A percentile compares a stretch with the other conserved stretches of the same genome.
Evolutionary conservation across 495 filamentous ascomycete species (phyloP).

Genomic region (Lasiosphaeria miniovina): DNA sequence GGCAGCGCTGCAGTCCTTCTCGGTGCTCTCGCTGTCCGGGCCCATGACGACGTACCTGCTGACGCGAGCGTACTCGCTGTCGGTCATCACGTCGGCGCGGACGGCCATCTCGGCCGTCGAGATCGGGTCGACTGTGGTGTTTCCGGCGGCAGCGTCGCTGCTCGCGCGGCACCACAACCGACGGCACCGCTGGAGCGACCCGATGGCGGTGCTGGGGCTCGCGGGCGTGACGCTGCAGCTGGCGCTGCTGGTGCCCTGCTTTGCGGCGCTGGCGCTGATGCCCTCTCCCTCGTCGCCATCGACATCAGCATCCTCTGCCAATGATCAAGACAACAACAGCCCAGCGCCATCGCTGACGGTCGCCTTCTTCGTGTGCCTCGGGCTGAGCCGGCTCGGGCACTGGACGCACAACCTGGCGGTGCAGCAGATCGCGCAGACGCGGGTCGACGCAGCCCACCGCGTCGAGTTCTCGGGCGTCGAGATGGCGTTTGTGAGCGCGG

Average conservation of each 20-base stretch:
- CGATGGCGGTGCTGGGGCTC: slow-evolving; percentile 11
- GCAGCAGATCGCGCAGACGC: slow-evolving; percentile 37
- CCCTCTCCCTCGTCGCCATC: neutral
- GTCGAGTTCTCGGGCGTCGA: slow-evolving; percentile 39
- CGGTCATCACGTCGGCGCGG: slow-evolving; percentile 12
- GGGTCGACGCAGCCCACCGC: slow-evolving; percentile 21
- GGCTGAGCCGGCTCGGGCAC: slow-evolving; percentile 36
- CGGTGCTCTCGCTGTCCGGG: slow-evolving; percentile 14
- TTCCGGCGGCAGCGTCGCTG: slow-evolving; percentile 12
- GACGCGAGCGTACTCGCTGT: slow-evolving; percentile 10
- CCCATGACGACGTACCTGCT: slow-evolving; percentile 18
- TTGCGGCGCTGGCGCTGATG: slow-evolving; percentile 5
- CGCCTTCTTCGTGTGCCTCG: slow-evolving; percentile 34
- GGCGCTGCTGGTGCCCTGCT: slow-evolving; percentile 11
- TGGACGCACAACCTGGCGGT: slow-evolving; percentile 39
- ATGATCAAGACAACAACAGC: too few relatives aligned
- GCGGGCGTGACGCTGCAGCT: slow-evolving; percentile 12
- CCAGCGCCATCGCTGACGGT: slow-evolving; percentile 7
- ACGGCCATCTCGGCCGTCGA: slow-evolving; percentile 11
- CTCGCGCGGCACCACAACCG: neutral
- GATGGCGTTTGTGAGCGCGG: slow-evolving; percentile 29
- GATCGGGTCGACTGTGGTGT: slow-evolving; percentile 13
- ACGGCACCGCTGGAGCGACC: slow-evolving; percentile 12
- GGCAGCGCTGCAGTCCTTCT: slow-evolving; percentile 16
- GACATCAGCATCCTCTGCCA: neutral